Evolutionary conservation across 2,329 filamentous ascomycete genomes (phyloP), one percentile per base, ranked within the genome.

Genomic region (Cadophora malorum): DNA sequence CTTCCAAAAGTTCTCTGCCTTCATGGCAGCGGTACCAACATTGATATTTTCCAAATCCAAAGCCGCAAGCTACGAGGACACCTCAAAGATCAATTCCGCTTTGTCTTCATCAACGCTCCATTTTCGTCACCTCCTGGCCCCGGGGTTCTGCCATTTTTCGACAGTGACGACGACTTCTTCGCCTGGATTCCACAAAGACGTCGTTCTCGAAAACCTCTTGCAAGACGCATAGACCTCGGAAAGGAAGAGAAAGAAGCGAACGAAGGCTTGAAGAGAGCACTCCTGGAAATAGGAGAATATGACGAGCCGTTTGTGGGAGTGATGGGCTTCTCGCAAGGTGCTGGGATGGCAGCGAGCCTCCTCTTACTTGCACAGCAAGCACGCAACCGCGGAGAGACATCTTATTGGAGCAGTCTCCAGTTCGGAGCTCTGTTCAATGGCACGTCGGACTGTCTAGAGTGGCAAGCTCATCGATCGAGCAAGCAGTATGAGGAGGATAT

Each of bases 141-240:
- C 19, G 71, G 68, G 9, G 66, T 72, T 3, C 41, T 72, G n/a
- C 71, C 71, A 3, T 49, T 69, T 23, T 72, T 72, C 38, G 69
- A 69, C 19, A 65, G 66, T n/a, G 69, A 65, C 23, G 70, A 65
- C 6, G 69, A 69, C 16, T 72, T 67, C 25, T 65, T 60, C 63
- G 47, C 65, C 14, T 72, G 70, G 70, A 61, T 67, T n/a, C 47
- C 31, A 8, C 23, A 33, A 21, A 31, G 41, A 19, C 28, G 45
- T 4, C 41, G 45, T 9, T 35, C 41, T 21, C 21, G 60, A 9
- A 58, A 58, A 23, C 55, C 55, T n/a, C 19, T 38, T 41, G 28
- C 55, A 4, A 35, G 55, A 38, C 55, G 55, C n/a, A 58, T 58
- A 58, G 55, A 58, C 14, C 55, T 58, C 31, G 45, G 28, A 25